Evolutionary conservation across 768 basidiomycete genomes (phyloP), one percentile per base, ranked within the genome.

Genomic region (Lactarius hatsudake): DNA sequence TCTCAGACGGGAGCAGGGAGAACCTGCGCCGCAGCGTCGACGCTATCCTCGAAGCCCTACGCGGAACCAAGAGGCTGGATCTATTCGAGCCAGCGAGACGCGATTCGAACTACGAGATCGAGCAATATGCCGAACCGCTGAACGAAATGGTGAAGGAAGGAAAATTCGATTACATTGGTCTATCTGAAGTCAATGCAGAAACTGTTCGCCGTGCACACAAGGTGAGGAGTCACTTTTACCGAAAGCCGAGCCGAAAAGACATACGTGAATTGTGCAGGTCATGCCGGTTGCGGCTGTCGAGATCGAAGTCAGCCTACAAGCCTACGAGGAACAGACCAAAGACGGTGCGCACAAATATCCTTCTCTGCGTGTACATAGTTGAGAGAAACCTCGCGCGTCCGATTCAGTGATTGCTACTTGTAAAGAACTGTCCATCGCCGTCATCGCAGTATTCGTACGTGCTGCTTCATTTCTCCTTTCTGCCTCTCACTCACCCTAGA

Each of bases 281-380:
- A 78, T 82, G 59, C 85, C 84, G 2, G 80, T 89, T 66, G 79
- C 83, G 13, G 79, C 83, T 18, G 85, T 87, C 17, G 88, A 91
- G 74, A 87, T 89, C 60, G 89, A 91, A 74, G 77, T 87, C 56
- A 87, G 85, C 71, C 81, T 85, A 4, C 88, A 85, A 81, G 78
- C 82, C 1, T 86, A 85, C 62, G 86, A 86, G 67, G 76, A 79
- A 26, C 79, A 84, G 63, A 80, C 84, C n/a, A 80, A 79, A 71
- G 77, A 80, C 23, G 80, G 81, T 80, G 55, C 10, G 71, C 42
- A 34, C 20, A 43, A 17, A n/a, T 17, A 36, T 8, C 43, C 43
- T 12, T 28, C 45, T 66, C 17, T 32, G 43, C 65, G 9, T 28
- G 51, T 53, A 40, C 13, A 40, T 40, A 53, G 51, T 15, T 9